Evolutionary conservation across 2,329 filamentous ascomycete species (phyloP).

Genomic region (Epichloe hybrida): DNA sequence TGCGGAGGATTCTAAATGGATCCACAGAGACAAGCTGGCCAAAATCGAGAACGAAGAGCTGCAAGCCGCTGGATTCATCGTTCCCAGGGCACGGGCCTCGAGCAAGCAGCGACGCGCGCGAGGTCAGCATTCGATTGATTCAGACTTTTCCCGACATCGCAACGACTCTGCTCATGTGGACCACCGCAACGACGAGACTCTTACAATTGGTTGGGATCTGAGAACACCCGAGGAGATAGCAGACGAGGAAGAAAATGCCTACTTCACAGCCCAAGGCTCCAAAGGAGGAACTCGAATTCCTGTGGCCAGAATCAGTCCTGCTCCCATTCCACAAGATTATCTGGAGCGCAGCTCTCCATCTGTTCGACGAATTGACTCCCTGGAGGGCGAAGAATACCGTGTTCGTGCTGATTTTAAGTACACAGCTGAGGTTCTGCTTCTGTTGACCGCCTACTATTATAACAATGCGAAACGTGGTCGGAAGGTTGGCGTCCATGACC

Average conservation of each 20-base stretch:
- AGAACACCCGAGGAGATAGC: conserved; percentile 67
- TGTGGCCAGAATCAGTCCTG: conserved; percentile 64
- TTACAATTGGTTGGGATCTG: conserved; percentile 52
- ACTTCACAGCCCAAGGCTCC: conserved; percentile 36
- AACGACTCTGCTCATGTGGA: conserved; percentile 33
- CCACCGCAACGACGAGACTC: conserved; percentile 13
- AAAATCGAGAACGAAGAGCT: conserved; percentile 71
- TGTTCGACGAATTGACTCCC: conserved; percentile 41
- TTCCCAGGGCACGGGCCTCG: conserved; percentile 40
- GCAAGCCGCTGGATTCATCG: conserved; percentile 59
- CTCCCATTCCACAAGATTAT: conserved; percentile 57
- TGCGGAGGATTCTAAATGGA: conserved; percentile 61
- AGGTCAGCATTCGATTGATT: conserved; percentile 6
- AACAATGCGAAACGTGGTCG: no score
- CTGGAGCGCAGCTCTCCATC: conserved; percentile 62
- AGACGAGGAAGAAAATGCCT: conserved; percentile 37
- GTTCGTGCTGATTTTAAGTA: no score
- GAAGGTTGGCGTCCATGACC: no score
- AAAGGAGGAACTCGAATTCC: conserved; percentile 73
- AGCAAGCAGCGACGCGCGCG: conserved; percentile 29
- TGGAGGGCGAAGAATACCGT: conserved; percentile 36
- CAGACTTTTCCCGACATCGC: conserved; percentile 17
- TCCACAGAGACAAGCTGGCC: conserved; percentile 72
- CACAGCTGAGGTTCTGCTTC: no score
- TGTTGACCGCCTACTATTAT: no score